Evolutionary conservation across 306 rosid genomes (phyloP), one percentile per base, ranked within the genome.

Genomic region (Argentina anserina): DNA sequence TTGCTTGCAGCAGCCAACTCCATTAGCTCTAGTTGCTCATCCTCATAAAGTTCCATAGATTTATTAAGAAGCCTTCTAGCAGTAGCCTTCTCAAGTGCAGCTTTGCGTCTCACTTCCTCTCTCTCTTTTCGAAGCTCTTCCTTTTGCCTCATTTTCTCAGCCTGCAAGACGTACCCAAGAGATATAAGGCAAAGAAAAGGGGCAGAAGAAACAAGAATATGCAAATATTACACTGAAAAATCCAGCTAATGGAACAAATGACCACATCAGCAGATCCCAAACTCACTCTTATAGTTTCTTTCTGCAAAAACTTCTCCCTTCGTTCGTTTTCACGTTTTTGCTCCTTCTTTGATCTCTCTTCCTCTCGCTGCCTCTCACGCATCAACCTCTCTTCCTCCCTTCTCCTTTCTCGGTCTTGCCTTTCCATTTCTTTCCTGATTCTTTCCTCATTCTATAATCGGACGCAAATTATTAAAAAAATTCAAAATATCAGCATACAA

Each of bases 31-130:
- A 95, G 88, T 66, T 95, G 99, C 71, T 91, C 99, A 76, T 95
- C 99, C 86, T 95, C 97, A 76, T 91, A 88, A 79, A 95, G 96
- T 82, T 95, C 99, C 99, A 91, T 91, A 74, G 99, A 95, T 79
- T 95, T 97, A 82, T 89, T 89, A 75, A 97, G 96, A 71, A 94
- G 89, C 81, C 87, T 91, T 31, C 97, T 96, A 70, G 97, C 97
- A 78, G 87, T 86, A 69, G 99, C 97, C 83, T 95, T 95, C 82
- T 91, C 99, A 84, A 95, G 84, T 63, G 99, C 96, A 70, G 88
- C 96, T 83, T 95, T 86, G 85, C 93, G 91, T 80, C 96, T 90
- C 83, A 86, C 99, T 67, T 82, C 93, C 81, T 95, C 99, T 79
- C 61, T 90, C 83, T 91, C 99, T 66, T 71, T 91, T 72, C 97